Conservation (phyloP, 768 basidiomycete species). For the Lactarius vividus region DNA sequence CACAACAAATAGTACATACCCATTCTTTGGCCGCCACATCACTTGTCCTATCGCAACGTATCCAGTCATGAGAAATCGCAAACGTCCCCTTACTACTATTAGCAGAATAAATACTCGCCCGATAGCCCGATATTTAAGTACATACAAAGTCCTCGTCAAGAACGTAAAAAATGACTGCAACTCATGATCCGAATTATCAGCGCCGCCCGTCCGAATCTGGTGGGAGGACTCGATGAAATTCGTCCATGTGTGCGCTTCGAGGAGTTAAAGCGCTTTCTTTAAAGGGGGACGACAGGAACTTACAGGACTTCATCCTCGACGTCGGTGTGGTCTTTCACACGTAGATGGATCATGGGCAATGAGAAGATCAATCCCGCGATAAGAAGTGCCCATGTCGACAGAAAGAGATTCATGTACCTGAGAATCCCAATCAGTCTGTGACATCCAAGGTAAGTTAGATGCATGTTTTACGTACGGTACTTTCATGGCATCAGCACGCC, state of each 20-base stretch:
- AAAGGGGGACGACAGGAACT: constrained; percentile 29
- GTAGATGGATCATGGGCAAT: constrained; percentile 71
- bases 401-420: constrained; percentile 66
- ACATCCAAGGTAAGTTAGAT: background rate
- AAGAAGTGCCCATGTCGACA: constrained; percentile 73
- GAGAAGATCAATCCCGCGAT: constrained; percentile 61
- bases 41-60: background rate
- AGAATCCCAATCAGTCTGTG: constrained; percentile 9
- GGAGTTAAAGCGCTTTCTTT: background rate
- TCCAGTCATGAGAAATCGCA: background rate
- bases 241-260: constrained; percentile 16
- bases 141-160: constrained; percentile 2
- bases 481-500: constrained; percentile 64
- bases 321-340: constrained; percentile 61
- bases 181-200: background rate
- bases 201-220: background rate
- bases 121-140: background rate
- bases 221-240: constrained; percentile 17
- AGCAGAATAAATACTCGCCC: constrained; percentile 10
- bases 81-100: constrained; percentile 7
- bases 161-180: background rate
- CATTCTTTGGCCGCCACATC: background rate
- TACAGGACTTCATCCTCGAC: constrained; percentile 53
- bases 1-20: background rate
- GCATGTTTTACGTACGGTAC: constrained; percentile 49